Evolutionary conservation across 2,329 filamentous ascomycete genomes (phyloP).

Genomic region (Alternaria sp.): DNA sequence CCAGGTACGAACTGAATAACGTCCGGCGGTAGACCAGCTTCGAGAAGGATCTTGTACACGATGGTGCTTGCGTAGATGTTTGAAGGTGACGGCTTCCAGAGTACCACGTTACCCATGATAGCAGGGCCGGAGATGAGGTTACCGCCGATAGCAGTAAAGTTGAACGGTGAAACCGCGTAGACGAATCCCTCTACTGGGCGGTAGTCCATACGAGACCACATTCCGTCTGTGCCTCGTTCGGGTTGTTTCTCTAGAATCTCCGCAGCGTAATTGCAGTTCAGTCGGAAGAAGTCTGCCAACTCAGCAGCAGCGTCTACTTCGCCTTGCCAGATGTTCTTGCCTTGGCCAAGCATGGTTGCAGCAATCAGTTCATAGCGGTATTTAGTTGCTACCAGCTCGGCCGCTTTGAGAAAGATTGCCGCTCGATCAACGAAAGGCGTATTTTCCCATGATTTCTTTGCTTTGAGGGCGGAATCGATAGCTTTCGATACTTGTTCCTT

Average conservation of each 20-base stretch:
- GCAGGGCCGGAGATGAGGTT: constrained; percentile 85
- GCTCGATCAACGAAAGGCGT: constrained; percentile 89
- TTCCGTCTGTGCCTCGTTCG: constrained; percentile 77
- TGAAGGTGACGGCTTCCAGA: constrained; percentile 92
- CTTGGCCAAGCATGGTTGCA: constrained; percentile 92
- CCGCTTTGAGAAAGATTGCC: constrained; percentile 92
- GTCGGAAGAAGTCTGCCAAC: constrained; percentile 86
- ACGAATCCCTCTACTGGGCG: constrained; percentile 91
- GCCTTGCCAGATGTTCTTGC: constrained; percentile 97
- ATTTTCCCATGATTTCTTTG: constrained; percentile 83
- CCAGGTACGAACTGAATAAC: constrained; percentile 94
- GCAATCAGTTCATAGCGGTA: constrained; percentile 97
- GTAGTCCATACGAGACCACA: constrained; percentile 89
- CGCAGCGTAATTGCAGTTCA: constrained; percentile 91
- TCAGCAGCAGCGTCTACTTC: constrained; percentile 96
- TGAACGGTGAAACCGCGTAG: constrained; percentile 92
- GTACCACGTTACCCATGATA: constrained; percentile 88
- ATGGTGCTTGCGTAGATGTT: constrained; percentile 88
- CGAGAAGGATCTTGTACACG: constrained; percentile 87
- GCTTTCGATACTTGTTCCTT: constrained; percentile 76
- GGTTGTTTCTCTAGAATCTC: constrained; percentile 89
- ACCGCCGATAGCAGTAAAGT: constrained; percentile 92
- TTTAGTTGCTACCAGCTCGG: constrained; percentile 86
- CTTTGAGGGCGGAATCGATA: constrained; percentile 82
- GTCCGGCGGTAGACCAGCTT: constrained; percentile 85